A percentile compares a stretch with the other conserved stretches of the same genome.
Conservation (phyloP, 2,329 filamentous ascomycete species). For the Phyllosticta citribraziliensis region DNA sequence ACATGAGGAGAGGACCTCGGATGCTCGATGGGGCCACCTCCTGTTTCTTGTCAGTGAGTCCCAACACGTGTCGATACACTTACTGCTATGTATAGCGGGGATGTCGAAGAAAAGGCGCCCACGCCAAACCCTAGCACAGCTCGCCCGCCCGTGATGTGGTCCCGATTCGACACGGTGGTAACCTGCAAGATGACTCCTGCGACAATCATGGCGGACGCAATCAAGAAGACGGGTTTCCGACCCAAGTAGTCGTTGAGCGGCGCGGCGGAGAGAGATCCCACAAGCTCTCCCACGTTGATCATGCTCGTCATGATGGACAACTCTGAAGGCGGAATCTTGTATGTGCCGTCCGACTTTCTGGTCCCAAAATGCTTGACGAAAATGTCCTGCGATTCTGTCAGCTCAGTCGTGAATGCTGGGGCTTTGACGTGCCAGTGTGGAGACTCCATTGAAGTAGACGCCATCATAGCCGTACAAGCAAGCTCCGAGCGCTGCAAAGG, state of each 20-base stretch:
- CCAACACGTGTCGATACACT: neutral
- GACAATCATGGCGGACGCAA: conserved; percentile 20
- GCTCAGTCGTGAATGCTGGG: neutral
- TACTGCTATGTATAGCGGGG: conserved; percentile 28
- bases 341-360: conserved; percentile 18
- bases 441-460: conserved; percentile 29
- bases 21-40: conserved; percentile 25
- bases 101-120: conserved; percentile 31
- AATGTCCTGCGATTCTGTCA: conserved; percentile 15
- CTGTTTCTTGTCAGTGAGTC: neutral
- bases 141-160: conserved; percentile 8
- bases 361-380: conserved; percentile 27
- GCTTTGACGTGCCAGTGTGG: neutral
- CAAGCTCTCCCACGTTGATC: conserved; percentile 32
- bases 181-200: conserved; percentile 13
- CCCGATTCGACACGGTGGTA: conserved; percentile 2
- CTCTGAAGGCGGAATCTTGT: conserved; percentile 18
- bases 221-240: conserved; percentile 24
- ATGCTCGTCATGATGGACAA: conserved; percentile 28
- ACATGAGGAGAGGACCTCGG: conserved; percentile 29
- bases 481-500: conserved; percentile 29
- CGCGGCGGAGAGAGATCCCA: conserved; percentile 27
- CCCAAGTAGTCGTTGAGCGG: conserved; percentile 29
- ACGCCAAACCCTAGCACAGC: conserved; percentile 24
- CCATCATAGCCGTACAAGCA: conserved; percentile 29